Evolutionary conservation across 192 early-diverging fungal genomes (phyloP), one percentile per base, ranked within the genome.

Genomic region (Entomortierella chlamydospora): DNA sequence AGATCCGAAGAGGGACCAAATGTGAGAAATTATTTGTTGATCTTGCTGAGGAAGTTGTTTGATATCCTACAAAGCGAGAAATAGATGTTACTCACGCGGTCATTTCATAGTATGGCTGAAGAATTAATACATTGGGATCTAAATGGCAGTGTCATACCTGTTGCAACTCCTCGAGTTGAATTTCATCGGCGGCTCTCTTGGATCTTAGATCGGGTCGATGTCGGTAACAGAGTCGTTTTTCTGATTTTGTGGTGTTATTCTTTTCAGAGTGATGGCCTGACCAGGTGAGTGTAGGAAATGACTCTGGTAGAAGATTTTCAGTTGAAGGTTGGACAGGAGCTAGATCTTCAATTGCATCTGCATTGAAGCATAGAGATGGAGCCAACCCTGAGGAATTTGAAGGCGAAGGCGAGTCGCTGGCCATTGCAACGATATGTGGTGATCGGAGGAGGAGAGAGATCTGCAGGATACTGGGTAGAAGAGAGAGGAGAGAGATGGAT

Each of bases 1-100:
- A 4, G 90, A 88, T 28, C 87, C 88, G 72, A 94, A 95, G 45
- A 83, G 66, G 12, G 86, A 83, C 93, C 92, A 94, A 51, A 93
- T 91, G 13, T 86, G 86, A 30, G 86, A 88, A 55, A 95, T 90
- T 58, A 86, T 89, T 12, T 72, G 72, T 72, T 88, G 87, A 73
- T 89, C 91, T 15, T 72, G 56, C 34, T 62, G 61, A 25, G 88
- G 87, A 13, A 94, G 82, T 23, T 72, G 81, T 41, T 72, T 81
- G 52, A 93, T 84, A 68, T 90, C 84, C 83, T 87, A 59, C 65
- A 34, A 42, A 42, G 12, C 25, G 5, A 20, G 2, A 43, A 25
- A 64, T 11, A 30, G 18, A 65, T 37, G 18, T n/a, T n/a, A n/a
- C n/a, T n/a, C n/a, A n/a, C n/a, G n/a, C n/a, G n/a, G n/a, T n/a